Evolutionary conservation across 2,329 filamentous ascomycete species (phyloP), one percentile per base, ranked within the genome.

Genomic region (Pyrenophora tritici-repentis): DNA sequence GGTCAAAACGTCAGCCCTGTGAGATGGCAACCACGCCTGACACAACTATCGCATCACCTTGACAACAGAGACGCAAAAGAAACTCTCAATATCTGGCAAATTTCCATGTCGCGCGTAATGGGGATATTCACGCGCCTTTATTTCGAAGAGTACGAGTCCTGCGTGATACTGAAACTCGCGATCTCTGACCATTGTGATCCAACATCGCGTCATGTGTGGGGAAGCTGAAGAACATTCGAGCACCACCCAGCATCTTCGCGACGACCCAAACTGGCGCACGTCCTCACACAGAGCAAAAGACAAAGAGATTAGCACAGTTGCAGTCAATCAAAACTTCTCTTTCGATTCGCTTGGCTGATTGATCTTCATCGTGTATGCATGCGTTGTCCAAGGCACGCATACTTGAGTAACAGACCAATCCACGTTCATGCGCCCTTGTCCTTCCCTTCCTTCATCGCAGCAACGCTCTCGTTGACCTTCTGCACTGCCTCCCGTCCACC

Each of bases 401-500:
- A 43, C 47, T 47, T 29, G 26, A 29, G 26, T 29, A 29, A 10
- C 26, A 29, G 26, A 12, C 26, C 45, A 45, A 46, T 34, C 36
- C 6, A 36, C 3, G 10, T 31, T 34, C 32, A 43, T 20, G 8
- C 49, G 6, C 6, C 17, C 36, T 52, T 46, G 20, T 31, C 17
- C 35, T 53, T 53, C 16, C n/a, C 34, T 37, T 13, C 24, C 42
- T 35, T 49, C 29, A 26, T 42, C 20, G 12, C 42, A 17, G 44
- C 37, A 20, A 40, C 45, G 3, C 22, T 42, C 18, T 35, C 44
- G 44, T 66, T 74, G 4, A 63, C 62, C 29, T 59, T 55, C 3
- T 70, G 55, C 47, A 76, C 71, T 0, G 70, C 71, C n/a, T 67
- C 66, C 33, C 66, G 65, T 3, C 77, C 76, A 1, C 73, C 75